phyloP scores from a whole-genome alignment of 176 grass and related monocot genomes.

The Carex littledalei region DNA sequence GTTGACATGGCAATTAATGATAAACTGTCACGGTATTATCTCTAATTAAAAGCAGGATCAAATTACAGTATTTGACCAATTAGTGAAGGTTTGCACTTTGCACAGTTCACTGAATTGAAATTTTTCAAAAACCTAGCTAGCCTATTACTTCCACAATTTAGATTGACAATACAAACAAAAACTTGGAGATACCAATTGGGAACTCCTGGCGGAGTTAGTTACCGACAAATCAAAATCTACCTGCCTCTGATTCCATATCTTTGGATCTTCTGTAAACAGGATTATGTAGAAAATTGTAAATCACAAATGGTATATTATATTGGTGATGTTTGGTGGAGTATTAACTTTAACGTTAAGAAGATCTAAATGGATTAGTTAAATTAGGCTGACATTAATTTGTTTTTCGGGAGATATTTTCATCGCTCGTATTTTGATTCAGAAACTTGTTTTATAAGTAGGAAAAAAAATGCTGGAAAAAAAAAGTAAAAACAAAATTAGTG shows the following conservation, averaged over 20 bases:
- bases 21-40: background rate
- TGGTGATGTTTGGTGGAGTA: too few relatives aligned
- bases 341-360: too few relatives aligned
- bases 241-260: background rate
- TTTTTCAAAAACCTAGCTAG: background rate
- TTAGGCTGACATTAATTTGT: too few relatives aligned
- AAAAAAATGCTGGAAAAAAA: background rate
- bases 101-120: background rate
- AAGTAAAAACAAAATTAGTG: background rate
- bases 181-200: background rate
- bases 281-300: background rate
- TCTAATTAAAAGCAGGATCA: background rate
- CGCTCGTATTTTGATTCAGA: background rate
- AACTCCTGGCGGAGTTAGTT: background rate
- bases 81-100: background rate
- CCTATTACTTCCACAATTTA: background rate
- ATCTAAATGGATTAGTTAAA: too few relatives aligned
- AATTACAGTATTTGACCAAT: background rate
- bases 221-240: conserved; percentile 3
- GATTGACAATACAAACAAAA: background rate
- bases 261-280: background rate
- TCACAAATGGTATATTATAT: background rate
- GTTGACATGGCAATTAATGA: background rate
- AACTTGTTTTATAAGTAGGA: background rate
- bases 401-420: background rate